Conservation (phyloP, 495 filamentous ascomycete species). For the Hypoxylon cercidicola region DNA sequence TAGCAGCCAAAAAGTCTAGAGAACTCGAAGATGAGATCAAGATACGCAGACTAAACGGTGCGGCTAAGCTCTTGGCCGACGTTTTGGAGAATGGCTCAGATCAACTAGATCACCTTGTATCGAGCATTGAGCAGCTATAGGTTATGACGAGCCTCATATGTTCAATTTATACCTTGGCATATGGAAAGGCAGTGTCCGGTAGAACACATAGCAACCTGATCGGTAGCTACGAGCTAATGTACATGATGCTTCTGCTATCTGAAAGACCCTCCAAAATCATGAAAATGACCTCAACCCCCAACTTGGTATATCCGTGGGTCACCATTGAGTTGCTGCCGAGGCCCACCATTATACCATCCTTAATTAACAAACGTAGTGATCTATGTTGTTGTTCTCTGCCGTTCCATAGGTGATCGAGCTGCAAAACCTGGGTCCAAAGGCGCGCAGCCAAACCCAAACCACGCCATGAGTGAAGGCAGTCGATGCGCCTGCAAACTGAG, state of each 20-base stretch:
- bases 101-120: conserved; percentile 58
- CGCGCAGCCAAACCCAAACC: no score
- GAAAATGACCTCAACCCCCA: no score
- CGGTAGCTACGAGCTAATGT: conserved; percentile 26
- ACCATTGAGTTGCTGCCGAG: no score
- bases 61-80: conserved; percentile 58
- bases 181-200: not conserved
- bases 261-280: not conserved
- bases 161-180: not conserved
- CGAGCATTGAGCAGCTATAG: conserved; percentile 61
- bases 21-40: conserved; percentile 82
- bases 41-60: conserved; percentile 61
- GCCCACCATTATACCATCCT: no score
- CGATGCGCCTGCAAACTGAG: no score
- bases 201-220: conserved; percentile 8
- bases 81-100: conserved; percentile 49
- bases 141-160: not conserved
- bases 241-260: conserved; percentile 16
- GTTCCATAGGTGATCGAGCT: no score
- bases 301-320: no score
- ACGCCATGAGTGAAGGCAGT: no score
- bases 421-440: no score
- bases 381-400: no score
- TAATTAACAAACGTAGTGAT: no score
- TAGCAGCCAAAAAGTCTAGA: conserved; percentile 79